phyloP scores from a whole-genome alignment of 306 rosid genomes.

The Oxytropis ochrocephala region DNA sequence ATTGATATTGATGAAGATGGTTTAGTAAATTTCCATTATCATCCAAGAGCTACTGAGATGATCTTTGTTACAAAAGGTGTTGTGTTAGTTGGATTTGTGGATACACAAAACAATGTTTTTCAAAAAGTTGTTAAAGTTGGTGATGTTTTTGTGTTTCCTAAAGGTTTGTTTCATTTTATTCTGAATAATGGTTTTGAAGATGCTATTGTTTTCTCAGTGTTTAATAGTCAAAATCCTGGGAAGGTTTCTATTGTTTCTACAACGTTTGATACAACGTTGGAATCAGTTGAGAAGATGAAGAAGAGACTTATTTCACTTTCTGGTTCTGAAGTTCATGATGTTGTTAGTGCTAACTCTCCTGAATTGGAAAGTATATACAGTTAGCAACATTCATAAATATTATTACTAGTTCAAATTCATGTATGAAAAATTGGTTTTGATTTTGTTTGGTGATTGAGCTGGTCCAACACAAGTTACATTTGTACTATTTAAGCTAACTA shows the following conservation, averaged over 20 bases:
- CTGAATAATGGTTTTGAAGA: constrained; percentile 40
- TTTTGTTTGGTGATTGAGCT: constrained; percentile 11
- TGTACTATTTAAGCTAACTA: neutral
- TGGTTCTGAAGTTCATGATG: constrained; percentile 19
- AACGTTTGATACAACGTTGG: constrained; percentile 26
- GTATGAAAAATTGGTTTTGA: neutral
- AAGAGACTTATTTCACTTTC: constrained; percentile 29
- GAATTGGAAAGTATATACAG: constrained; percentile 24
- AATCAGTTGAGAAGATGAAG: constrained; percentile 31
- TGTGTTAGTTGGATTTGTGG: constrained; percentile 57
- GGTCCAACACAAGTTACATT: neutral
- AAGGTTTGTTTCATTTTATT: constrained; percentile 61
- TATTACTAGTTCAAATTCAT: neutral
- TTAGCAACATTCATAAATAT: neutral
- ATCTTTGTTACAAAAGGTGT: constrained; percentile 56
- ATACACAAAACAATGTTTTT: constrained; percentile 48
- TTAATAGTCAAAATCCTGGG: constrained; percentile 76
- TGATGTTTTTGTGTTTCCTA: constrained; percentile 73
- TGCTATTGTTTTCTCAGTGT: constrained; percentile 54
- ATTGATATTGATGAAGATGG: constrained; percentile 49
- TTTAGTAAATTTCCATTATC: constrained; percentile 42
- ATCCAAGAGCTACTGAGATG: constrained; percentile 80
- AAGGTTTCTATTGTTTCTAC: constrained; percentile 22
- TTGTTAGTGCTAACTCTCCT: neutral
- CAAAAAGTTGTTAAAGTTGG: constrained; percentile 40